Conservation (phyloP, 768 basidiomycete genomes). For the Hericium coralloides region DNA sequence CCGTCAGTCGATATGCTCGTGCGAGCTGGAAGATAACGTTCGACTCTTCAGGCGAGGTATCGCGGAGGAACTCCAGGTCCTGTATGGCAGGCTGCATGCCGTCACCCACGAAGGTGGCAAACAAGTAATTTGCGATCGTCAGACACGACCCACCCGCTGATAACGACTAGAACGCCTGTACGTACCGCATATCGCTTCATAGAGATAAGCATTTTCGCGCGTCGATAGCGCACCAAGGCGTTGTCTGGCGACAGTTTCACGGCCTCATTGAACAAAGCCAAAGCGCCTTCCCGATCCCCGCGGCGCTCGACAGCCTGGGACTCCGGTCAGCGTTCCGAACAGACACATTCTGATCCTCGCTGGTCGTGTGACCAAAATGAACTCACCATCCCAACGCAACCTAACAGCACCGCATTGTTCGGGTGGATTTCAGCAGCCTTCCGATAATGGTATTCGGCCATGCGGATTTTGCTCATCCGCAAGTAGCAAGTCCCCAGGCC, state of each 20-base stretch:
- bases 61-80: conserved; percentile 74
- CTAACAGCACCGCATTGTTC: conserved; percentile 88
- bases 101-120: not conserved
- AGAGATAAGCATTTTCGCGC: conserved; percentile 84
- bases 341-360: not conserved
- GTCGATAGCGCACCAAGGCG: conserved; percentile 87
- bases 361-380: conserved; percentile 3
- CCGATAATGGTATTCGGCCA: conserved; percentile 95
- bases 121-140: conserved; percentile 6
- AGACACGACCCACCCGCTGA: conserved; percentile 12
- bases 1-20: conserved; percentile 77
- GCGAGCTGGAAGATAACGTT: conserved; percentile 97
- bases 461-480: conserved; percentile 83
- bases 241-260: conserved; percentile 76
- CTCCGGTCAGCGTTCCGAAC: conserved; percentile 7
- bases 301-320: conserved; percentile 80
- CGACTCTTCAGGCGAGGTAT: conserved; percentile 86
- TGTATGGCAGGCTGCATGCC: conserved; percentile 59
- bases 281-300: conserved; percentile 66
- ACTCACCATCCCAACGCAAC: conserved; percentile 94
- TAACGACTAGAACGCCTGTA: conserved; percentile 4
- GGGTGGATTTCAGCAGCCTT: conserved; percentile 90
- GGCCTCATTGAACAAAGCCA: conserved; percentile 76
- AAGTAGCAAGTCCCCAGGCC: conserved; percentile 97
- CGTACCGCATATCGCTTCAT: conserved; percentile 79